Evolutionary conservation across 129 eudicot species (phyloP), one percentile per base, ranked within the genome.

Genomic region (Tagetes patula): DNA sequence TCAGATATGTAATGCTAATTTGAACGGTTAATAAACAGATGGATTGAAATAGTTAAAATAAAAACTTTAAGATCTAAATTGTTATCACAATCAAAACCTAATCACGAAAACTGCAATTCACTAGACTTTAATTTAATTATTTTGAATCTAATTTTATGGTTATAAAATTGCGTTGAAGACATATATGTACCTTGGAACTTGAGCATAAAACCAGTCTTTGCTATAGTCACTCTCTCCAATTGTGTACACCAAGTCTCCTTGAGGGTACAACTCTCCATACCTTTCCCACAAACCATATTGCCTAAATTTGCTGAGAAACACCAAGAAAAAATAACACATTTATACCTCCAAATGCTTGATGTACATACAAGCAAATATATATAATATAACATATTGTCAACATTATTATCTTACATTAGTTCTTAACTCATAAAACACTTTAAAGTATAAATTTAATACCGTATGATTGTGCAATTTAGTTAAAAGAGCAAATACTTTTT

Each of bases 281-380:
- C 92, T 81, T 42, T 93, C 96, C 98, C 98, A 93, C 47, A 93
- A 81, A 33, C 98, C 98, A 83, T 93, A 93, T 42, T 93, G 98
- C 80, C 98, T 85, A 81, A 87, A 89, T 66, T 87, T 93, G 84
- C 79, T 67, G 48, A 75, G 10, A 78, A 47, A n/a, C 20, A 8
- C 59, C 46, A 52, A 60, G n/a, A 65, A 1, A 8, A 5, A 54
- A 55, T 70, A 49, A 3, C 14, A 9, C 58, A 65, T n/a, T 30
- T 8, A 11, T 62, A 62, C 33, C 65, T 54, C 61, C 61, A 6
- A 30, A 30, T 54, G 59, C 10, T 14, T 54, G 34, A 54, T 54
- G 60, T 54, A 20, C 60, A 27, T 4, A 20, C 34, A 54, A 54
- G 60, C 20, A 41, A 5, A 41, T 41, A 54, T 54, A 9, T 54